phyloP scores from a whole-genome alignment of 2,329 filamentous ascomycete species.

The Stachybotrys chlorohalonatus region DNA sequence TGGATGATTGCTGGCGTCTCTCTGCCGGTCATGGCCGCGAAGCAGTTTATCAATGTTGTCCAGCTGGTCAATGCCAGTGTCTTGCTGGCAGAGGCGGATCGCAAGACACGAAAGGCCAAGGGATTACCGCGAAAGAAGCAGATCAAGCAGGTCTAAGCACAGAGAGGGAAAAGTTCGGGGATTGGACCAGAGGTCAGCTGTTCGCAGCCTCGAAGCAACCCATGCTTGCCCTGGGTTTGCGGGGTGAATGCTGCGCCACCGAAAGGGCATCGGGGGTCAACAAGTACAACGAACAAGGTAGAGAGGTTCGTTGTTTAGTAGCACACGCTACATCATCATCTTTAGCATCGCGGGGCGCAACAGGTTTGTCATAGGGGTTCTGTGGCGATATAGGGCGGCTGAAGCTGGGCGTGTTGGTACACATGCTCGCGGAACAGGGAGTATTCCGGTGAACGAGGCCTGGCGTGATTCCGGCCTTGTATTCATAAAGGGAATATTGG shows the following conservation, averaged over 20 bases:
- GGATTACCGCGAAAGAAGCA: constrained; percentile 39
- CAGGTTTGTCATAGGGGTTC: neutral
- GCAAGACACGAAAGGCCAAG: constrained; percentile 46
- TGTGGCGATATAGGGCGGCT: neutral
- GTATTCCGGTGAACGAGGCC: too few relatives aligned
- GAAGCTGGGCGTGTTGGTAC: neutral
- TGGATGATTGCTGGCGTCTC: constrained; percentile 72
- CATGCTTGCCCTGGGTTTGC: neutral
- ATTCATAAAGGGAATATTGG: neutral
- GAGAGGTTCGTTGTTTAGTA: neutral
- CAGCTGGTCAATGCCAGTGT: constrained; percentile 89
- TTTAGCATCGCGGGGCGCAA: neutral
- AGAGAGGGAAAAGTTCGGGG: neutral
- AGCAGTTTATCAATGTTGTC: constrained; percentile 90
- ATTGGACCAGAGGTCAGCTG: too few relatives aligned
- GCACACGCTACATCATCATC: neutral
- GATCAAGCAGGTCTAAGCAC: constrained; percentile 20
- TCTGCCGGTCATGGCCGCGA: constrained; percentile 78
- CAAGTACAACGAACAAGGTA: neutral
- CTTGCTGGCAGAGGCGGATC: constrained; percentile 89
- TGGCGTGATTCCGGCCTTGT: neutral
- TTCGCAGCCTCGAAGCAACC: too few relatives aligned
- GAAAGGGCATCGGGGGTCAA: too few relatives aligned
- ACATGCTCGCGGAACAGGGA: too few relatives aligned
- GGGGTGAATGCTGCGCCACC: neutral